Conservation (phyloP, 106 monocot genomes). For the Dendrobium huoshanense region DNA sequence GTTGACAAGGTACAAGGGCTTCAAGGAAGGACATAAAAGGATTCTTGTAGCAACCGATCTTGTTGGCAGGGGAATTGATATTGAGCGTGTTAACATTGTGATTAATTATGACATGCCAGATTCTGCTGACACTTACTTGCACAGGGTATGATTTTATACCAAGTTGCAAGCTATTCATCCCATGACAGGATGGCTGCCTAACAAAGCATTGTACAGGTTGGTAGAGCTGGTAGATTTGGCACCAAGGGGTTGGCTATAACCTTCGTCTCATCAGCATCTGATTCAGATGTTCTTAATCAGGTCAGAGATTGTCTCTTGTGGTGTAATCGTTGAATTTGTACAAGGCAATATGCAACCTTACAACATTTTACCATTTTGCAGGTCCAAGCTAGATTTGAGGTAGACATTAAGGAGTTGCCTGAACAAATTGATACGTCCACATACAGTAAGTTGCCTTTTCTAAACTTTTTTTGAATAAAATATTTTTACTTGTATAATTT, state of each 20-base stretch:
- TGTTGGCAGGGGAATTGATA: conserved; percentile 96
- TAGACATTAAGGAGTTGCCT: conserved; percentile 93
- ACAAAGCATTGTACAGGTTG: conserved; percentile 36
- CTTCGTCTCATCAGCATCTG: conserved; percentile 88
- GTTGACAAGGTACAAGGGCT: conserved; percentile 90
- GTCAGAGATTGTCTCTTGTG: conserved; percentile 13
- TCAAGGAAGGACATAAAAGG: conserved; percentile 97
- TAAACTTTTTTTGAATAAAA: too few species aligned
- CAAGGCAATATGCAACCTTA: not conserved
- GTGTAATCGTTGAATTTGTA: too few species aligned
- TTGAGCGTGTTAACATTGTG: conserved; percentile 98
- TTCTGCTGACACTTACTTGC: conserved; percentile 94
- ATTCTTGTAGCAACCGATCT: conserved; percentile 94
- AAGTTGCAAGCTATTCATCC: not conserved
- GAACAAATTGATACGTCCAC: conserved; percentile 97
- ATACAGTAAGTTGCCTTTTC: conserved; percentile 64
- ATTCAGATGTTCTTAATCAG: conserved; percentile 93
- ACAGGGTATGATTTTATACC: conserved; percentile 48
- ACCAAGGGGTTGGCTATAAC: conserved; percentile 97
- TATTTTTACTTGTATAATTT: too few species aligned
- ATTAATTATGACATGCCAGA: conserved; percentile 99
- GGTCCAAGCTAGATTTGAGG: conserved; percentile 99
- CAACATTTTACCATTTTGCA: conserved; percentile 4
- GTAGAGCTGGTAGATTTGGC: conserved; percentile 91
- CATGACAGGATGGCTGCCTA: not conserved